Base-by-base conservation (phyloP, 2,329 filamentous ascomycete genomes). In the Talaromyces atroroseus region DNA sequence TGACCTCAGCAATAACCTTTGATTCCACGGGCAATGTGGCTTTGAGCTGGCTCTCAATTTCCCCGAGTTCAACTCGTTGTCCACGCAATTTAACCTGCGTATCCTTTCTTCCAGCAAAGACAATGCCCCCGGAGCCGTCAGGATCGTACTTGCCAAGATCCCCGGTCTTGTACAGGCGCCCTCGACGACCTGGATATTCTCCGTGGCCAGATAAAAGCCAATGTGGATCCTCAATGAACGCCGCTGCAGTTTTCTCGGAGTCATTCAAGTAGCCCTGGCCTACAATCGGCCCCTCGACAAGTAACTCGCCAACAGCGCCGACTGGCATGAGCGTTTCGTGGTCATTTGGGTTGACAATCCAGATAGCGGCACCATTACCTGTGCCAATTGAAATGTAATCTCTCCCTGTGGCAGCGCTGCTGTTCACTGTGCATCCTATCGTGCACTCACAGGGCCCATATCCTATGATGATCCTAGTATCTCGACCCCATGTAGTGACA, bases 61-160 rank as follows among this genome's bases (percentile, higher is more conserved):
- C 76, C 34, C 68, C 74, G 48, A 82, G 74, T 69, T 83, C 86
- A 45, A 84, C 79, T 49, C 83, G 73, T 60, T 80, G 83, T 21
- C 86, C 86, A 5, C 75, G 73, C 16, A 86, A 67, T 68, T 87
- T 87, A 55, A 84, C 79, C 65, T 83, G 83, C 24, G 77, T 77
- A 59, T 86, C 84, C 60, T 81, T 82, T 45, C 84, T 51, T 12
- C 64, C 63, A 1, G 65, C 36, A 54, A 61, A 66, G 1, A 50
- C 18, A 4, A 62, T 56, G 1, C 60, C 21, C 0, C 71, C 70
- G 5, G 59, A 55, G 1, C 63, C 65, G 48, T 66, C 53, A 5
- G 57, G 42, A 26, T 63, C 59, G 12, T 65, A 64, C 42, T 59
- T 46, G 11, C 62, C 60, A 6, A 68, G 55, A 55, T 68, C 66